phyloP scores from a whole-genome alignment of 371 early-diverging fungal genomes.

The Saksenaea oblongispora region DNA sequence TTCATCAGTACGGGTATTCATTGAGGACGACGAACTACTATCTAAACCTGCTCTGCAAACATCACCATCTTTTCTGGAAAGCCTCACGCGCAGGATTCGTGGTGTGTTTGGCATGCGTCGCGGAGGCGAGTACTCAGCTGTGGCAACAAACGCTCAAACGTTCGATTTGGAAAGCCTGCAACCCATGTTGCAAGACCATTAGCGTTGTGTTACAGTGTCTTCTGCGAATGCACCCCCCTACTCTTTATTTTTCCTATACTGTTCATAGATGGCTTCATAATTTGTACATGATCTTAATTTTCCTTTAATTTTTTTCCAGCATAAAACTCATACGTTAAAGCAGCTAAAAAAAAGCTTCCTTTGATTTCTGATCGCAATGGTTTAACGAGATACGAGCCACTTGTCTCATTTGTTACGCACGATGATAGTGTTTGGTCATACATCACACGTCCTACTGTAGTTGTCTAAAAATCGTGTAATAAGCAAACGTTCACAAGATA shows the following conservation, averaged over 20 bases:
- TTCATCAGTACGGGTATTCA: neutral
- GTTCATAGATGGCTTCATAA: conserved; percentile 3
- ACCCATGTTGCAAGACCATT: neutral
- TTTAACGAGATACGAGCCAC: too few species aligned
- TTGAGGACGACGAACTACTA: neutral
- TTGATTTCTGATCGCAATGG: too few species aligned
- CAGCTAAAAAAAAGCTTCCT: too few species aligned
- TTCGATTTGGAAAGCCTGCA: conserved; percentile 16
- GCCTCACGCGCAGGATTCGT: neutral
- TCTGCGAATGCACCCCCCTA: neutral
- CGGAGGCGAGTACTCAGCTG: conserved; percentile 12
- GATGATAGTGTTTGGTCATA: too few species aligned
- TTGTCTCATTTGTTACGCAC: too few species aligned
- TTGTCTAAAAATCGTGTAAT: too few species aligned
- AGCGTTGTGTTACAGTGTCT: neutral
- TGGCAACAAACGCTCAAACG: conserved; percentile 6
- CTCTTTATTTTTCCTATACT: neutral
- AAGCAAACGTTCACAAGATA: too few species aligned
- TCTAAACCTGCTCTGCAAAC: neutral
- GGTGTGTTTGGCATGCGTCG: neutral
- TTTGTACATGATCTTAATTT: neutral
- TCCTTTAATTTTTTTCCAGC: neutral
- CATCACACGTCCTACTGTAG: too few species aligned
- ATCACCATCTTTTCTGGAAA: neutral
- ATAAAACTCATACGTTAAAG: neutral